Evolutionary conservation across 2,329 filamentous ascomycete genomes (phyloP).

Genomic region (Endocalyx cinctus): DNA sequence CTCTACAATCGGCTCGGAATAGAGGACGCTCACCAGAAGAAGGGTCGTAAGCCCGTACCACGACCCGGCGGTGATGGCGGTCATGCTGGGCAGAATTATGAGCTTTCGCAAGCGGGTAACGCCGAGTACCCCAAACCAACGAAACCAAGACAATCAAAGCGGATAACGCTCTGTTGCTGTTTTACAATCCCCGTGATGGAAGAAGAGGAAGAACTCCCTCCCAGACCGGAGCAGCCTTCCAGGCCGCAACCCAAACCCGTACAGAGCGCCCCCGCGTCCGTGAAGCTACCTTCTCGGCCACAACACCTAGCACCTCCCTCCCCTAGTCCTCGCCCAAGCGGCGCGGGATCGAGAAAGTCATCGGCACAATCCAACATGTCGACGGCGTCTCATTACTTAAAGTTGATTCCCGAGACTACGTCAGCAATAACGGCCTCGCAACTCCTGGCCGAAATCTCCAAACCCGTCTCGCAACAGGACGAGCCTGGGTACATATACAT

Average conservation of each 20-base stretch:
- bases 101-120: conserved; percentile 16
- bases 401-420: conserved; percentile 64
- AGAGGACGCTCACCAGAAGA: conserved; percentile 57
- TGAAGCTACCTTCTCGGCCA: conserved; percentile 24
- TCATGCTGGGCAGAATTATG: conserved; percentile 21
- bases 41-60: conserved; percentile 19
- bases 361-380: conserved; percentile 24
- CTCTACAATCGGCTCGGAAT: conserved; percentile 75
- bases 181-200: conserved; percentile 46
- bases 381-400: conserved; percentile 46
- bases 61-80: conserved; percentile 13
- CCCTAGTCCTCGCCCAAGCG: conserved; percentile 22
- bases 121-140: too few relatives aligned
- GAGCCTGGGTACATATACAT: conserved; percentile 96
- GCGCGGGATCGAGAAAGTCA: conserved; percentile 16
- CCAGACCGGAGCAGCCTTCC: conserved; percentile 29
- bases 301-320: conserved; percentile 23
- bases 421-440: conserved; percentile 64
- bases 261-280: conserved; percentile 30
- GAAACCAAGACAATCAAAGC: conserved; percentile 25
- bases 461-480: conserved; percentile 69
- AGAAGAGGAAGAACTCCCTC: conserved; percentile 23
- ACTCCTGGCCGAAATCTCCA: conserved; percentile 69
- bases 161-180: conserved; percentile 48
- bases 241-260: conserved; percentile 44